These are phyloP conservation scores for Phytopythium montanum DNA, from an alignment of 352 stramenopile genomes.

Conservation along the genomic window DNA sequence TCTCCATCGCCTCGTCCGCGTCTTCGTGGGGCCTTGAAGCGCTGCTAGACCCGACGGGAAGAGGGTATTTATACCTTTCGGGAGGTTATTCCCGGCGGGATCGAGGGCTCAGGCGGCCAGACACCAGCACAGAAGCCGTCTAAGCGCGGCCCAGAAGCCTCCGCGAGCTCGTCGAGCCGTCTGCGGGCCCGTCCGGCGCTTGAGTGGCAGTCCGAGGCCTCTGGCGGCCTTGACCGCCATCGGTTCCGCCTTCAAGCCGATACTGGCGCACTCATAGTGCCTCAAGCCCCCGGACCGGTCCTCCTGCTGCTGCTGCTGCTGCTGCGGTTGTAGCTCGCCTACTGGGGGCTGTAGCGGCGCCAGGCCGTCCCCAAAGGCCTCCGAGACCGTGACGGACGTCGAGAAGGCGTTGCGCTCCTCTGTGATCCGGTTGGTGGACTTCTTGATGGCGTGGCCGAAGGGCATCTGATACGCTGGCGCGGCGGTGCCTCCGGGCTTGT, in stretches of 20 bases:
- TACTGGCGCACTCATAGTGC: not conserved
- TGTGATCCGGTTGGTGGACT: slow-evolving; percentile 77
- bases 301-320: slow-evolving; percentile 18
- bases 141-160: slow-evolving; percentile 20
- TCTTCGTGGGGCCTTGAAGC: not conserved
- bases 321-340: slow-evolving; percentile 1
- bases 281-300: not conserved
- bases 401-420: slow-evolving; percentile 83
- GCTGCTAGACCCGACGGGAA: no score
- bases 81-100: not conserved
- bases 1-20: not conserved
- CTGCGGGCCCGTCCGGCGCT: slow-evolving; percentile 7
- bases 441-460: slow-evolving; percentile 73
- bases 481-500: slow-evolving; percentile 74
- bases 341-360: slow-evolving; percentile 6
- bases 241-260: not conserved
- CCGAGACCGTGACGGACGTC: slow-evolving; percentile 70
- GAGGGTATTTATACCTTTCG: not conserved
- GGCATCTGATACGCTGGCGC: slow-evolving; percentile 79
- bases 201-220: slow-evolving; percentile 10
- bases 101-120: slow-evolving; percentile 6
- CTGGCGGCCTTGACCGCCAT: slow-evolving; percentile 2
- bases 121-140: slow-evolving; percentile 35
- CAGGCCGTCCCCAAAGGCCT: slow-evolving; percentile 58
- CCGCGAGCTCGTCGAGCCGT: not conserved